Percentiles rank a stretch among this genome's conserved stretches.
These are phyloP conservation scores for Pseudogymnoascus sp. DNA, from an alignment of 2,329 filamentous ascomycete species.

Conservation along the genomic window DNA sequence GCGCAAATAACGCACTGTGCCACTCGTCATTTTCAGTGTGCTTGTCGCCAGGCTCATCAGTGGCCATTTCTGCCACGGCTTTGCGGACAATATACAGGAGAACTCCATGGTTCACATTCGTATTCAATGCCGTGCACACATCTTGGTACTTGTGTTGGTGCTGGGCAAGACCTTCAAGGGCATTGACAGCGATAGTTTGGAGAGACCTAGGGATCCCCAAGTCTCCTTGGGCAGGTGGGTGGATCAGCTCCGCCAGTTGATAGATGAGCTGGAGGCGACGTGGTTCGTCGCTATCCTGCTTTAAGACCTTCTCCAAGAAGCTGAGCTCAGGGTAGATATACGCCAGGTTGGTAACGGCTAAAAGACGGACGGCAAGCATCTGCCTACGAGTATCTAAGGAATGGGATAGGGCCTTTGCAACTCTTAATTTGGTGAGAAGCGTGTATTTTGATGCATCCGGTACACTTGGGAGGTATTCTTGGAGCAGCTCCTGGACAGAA, in stretches of 20 bases:
- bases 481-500: constrained; percentile 48
- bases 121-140: constrained; percentile 81
- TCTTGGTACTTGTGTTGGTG: constrained; percentile 70
- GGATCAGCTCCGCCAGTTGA: constrained; percentile 85
- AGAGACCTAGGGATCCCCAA: constrained; percentile 61
- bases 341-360: constrained; percentile 83
- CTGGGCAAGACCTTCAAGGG: constrained; percentile 80
- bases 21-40: constrained; percentile 71
- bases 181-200: constrained; percentile 71
- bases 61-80: constrained; percentile 71
- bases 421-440: constrained; percentile 70
- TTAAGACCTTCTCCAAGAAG: constrained; percentile 80
- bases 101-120: constrained; percentile 93
- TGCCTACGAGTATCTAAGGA: constrained; percentile 61
- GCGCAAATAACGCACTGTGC: constrained; percentile 81
- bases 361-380: constrained; percentile 68
- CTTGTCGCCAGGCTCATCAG: constrained; percentile 49
- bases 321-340: constrained; percentile 76
- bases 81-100: constrained; percentile 89
- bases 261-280: constrained; percentile 82
- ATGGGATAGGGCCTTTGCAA: constrained; percentile 68
- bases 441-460: constrained; percentile 72
- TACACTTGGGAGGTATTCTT: constrained; percentile 51
- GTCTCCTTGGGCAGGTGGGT: constrained; percentile 65
- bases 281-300: constrained; percentile 82